These are phyloP conservation scores for Capsicum chinense DNA, from an alignment of 257 asterid species.

Conservation along the genomic window DNA sequence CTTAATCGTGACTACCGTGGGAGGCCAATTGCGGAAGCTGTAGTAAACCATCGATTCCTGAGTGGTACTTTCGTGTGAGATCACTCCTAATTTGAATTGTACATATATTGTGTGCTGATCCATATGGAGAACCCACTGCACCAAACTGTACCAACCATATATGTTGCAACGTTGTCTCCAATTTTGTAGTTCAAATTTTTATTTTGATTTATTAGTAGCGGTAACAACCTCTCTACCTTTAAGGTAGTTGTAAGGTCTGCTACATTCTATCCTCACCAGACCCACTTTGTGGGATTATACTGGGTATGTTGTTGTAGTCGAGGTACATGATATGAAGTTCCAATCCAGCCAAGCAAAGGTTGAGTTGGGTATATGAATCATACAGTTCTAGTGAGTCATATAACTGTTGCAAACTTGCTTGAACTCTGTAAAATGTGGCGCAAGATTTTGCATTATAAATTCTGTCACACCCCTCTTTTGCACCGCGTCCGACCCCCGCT, in stretches of 20 bases:
- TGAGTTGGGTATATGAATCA: constrained; percentile 20
- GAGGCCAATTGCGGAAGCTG: constrained; percentile 90
- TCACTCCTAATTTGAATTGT: background rate
- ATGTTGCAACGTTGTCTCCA: background rate
- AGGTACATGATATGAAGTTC: background rate
- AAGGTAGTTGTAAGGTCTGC: too few species aligned
- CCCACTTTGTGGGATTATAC: too few species aligned
- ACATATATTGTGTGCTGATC: background rate
- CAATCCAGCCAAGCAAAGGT: constrained; percentile 13
- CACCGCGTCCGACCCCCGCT: too few species aligned
- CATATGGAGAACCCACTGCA: background rate
- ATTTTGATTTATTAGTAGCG: background rate
- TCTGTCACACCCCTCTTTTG: too few species aligned
- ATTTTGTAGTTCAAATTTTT: background rate
- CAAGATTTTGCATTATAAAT: background rate
- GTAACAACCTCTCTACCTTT: too few species aligned
- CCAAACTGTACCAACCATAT: background rate
- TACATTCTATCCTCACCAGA: too few species aligned
- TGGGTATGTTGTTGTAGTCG: background rate
- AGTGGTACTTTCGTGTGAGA: constrained; percentile 53
- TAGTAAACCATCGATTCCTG: constrained; percentile 76
- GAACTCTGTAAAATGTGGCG: background rate
- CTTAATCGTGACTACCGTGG: constrained; percentile 66
- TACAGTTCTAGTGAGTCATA: background rate
- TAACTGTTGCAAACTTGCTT: background rate